Base-by-base conservation (phyloP, 768 basidiomycete genomes). In the Hygrocybe coccinea region DNA sequence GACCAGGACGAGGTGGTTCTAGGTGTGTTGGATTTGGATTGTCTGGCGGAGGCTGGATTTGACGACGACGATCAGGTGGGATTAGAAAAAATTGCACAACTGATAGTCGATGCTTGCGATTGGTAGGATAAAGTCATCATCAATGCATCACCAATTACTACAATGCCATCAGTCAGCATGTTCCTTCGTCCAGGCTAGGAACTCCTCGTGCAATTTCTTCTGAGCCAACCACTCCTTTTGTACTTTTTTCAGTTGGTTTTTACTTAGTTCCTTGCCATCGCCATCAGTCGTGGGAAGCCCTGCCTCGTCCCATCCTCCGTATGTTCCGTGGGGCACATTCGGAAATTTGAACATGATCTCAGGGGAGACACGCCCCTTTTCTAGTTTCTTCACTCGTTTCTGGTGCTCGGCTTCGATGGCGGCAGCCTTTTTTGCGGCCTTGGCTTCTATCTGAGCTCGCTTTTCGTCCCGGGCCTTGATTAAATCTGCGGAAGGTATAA, bases 391-490 rank as follows among this genome's bases (percentile, higher is more conserved):
- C 21, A 84, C 67, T 56, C 83, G 83, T 66, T 87, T 89, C 52
- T 81, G 79, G 35, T 79, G 80, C 66, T 81, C 84, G 14, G 79
- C 81, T 60, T 85, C 84, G 10, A 77, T 79, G 17, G 79, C 71
- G 1, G 84, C 88, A 24, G 84, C 86, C 66, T 94, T 95, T 67
- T 87, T 87, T 14, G 82, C 84, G 2, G 81, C 80, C 65, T 93
- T 95, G 17, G 83, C 90, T 57, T 87, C 85, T 15, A 76, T 75
- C 49, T 79, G 79, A 3, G 84, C 86, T 5, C 83, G 80, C 72
- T 97, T 97, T 65, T 94, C 94, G 58, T 98, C 94, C 45, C 94
- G 84, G 2, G 84, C 86, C 65, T 78, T 86, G 61, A 94, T 82
- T 37, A 99, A 77, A 55, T 90, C 84, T 11, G 82, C 81, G 2